These are phyloP conservation scores for Spathaspora gorwiae DNA, from an alignment of 805 yeast genomes.

Conservation along the genomic window DNA sequence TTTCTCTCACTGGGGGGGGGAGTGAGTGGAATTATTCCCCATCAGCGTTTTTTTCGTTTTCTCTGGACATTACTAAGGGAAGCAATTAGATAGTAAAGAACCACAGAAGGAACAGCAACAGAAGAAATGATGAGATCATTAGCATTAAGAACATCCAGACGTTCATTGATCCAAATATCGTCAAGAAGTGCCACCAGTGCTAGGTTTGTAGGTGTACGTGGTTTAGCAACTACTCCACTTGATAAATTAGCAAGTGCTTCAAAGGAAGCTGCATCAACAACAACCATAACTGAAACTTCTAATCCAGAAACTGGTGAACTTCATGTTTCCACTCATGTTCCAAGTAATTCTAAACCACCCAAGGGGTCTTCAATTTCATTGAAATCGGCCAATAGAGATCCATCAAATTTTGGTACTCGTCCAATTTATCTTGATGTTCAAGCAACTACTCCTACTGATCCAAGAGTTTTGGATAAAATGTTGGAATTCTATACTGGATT, in stretches of 20 bases:
- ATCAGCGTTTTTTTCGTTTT: too few species aligned
- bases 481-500: conserved; percentile 81
- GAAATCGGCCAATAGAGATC: conserved; percentile 43
- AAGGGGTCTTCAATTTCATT: conserved; percentile 44
- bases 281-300: not conserved
- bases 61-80: too few species aligned
- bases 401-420: conserved; percentile 56
- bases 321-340: conserved; percentile 13
- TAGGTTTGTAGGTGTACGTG: not conserved
- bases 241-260: conserved; percentile 1
- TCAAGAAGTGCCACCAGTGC: not conserved
- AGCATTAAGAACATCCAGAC: conserved; percentile 6
- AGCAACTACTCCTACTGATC: conserved; percentile 98
- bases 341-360: conserved; percentile 29
- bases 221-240: not conserved
- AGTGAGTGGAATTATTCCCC: too few species aligned
- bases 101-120: too few species aligned
- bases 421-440: conserved; percentile 97
- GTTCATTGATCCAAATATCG: not conserved
- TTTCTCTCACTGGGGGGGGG: too few species aligned
- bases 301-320: conserved; percentile 10
- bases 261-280: conserved; percentile 4
- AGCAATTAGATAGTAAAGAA: too few species aligned
- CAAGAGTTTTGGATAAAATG: conserved; percentile 90
- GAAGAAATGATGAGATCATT: not conserved